Evolutionary conservation across 495 filamentous ascomycete species (phyloP), one percentile per base, ranked within the genome.

Genomic region (Mycothermus thermophilus): DNA sequence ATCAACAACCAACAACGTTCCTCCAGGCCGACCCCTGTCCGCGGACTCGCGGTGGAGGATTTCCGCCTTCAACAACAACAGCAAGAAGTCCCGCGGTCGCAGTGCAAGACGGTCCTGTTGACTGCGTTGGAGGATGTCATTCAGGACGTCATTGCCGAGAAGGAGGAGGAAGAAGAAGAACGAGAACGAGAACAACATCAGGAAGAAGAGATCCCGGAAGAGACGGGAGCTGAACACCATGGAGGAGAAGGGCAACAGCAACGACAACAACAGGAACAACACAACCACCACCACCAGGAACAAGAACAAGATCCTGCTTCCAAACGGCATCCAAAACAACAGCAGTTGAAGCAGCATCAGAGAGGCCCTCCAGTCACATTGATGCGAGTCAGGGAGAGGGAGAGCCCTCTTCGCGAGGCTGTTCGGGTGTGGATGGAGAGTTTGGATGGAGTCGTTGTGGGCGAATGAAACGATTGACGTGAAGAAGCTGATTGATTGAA

Each of bases 121-220:
- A 62, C 62, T 11, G 62, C 64, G 8, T 36, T 68, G 21, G 60
- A 63, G 35, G 57, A 55, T n/a, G 50, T 66, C n/a, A 62, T 66
- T 10, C 58, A 55, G 20, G 63, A 64, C 12, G 59, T 66, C 1
- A 53, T 60, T 19, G 54, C 58, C 14, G 53, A 48, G 23, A 44
- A 38, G 20, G 48, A 56, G 27, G 41, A 44, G 7, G 46, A 54
- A 27, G 18, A 34, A 17, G 0, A 29, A 9, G 27, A 15, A 21
- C 12, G 19, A 44, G 43, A 38, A 5, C n/a, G 22, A 34, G 45
- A 43, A 7, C 27, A 23, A 25, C 21, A 36, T 11, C 19, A 28
- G 22, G 55, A n/a, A 47, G 32, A 43, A 32, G 22, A 40, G 27
- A 5, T 29, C 13, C 6, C 6, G 8, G 5, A 29, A 11, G 27